Evolutionary conservation across 2,329 filamentous ascomycete species (phyloP), one percentile per base, ranked within the genome.

Genomic region (Colletotrichum sp.): DNA sequence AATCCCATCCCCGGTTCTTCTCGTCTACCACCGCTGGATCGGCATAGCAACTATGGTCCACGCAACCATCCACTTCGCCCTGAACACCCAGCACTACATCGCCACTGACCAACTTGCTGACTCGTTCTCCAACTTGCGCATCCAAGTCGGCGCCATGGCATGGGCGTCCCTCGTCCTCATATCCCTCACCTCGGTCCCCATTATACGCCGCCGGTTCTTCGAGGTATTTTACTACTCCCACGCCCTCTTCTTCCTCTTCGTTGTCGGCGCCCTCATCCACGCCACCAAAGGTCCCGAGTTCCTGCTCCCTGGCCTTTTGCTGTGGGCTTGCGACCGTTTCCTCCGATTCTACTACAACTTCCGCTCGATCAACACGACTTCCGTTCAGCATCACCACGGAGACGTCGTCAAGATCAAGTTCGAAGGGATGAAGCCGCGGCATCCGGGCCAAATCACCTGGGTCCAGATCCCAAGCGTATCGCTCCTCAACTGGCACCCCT

Each of bases 1-100:
- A 3, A 59, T 59, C 4, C 55, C 55, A 16, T 59, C 55, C 2
- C 26, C 55, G 3, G 24, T 59, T 28, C 26, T 59, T 13, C 55
- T 59, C 2, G 55, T 59, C 8, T 59, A 59, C 55, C 55, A 59
- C 26, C 55, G 55, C 55, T 59, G 55, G 55, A 59, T 59, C 8
- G 55, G 55, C 55, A 2, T 59, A 3, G 55, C 55, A 1, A 59
- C 55, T 0, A 59, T 59, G 55, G 15, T 59, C 8, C 26, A 59
- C 24, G 55, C 55, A 21, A 59, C 24, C 24, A 59, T 59, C 55
- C 55, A 59, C 55, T 59, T 59, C 4, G 55, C 55, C 13, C 26
- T 59, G 8, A 59, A 59, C 16, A 59, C 24, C 13, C 55, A 59
- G 24, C 55, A 59, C 16, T 59, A 59, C 55, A 59, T 59, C 21